Evolutionary conservation across 2,329 filamentous ascomycete species (phyloP), one percentile per base, ranked within the genome.

Genomic region (Phyllosticta paracitricarpa): DNA sequence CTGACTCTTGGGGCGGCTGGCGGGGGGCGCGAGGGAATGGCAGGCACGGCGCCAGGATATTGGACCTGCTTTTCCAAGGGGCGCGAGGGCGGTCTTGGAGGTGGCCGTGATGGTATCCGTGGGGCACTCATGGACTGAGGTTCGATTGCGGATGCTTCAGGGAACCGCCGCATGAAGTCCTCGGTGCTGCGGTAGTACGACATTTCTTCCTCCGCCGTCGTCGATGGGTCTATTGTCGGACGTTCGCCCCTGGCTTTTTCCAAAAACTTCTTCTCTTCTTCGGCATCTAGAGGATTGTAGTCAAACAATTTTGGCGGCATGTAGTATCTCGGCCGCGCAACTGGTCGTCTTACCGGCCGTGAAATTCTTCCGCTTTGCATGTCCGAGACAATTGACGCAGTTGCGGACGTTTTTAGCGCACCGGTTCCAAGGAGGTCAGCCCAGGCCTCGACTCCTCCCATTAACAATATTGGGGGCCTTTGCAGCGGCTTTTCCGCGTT

Each of bases 391-490:
- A 79, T 70, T 14, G 78, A 76, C 25, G 80, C 78, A 1, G 83
- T 86, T 25, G 79, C 77, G 2, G 83, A 84, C 24, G 79, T 80
- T 56, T 79, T 77, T 56, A 89, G 77, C 1, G 88, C 86, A 59
- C 85, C 81, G 12, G 79, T 76, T 2, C 94, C 93, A 68, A 96
- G 80, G n/a, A 94, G 75, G 68, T 94, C 87, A 19, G 85, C 77
- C 94, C 94, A 99, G 4, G 91, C 89, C 66, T 92, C 85, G 10
- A 99, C 73, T 0, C 94, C 94, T 19, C 94, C 94, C 58, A 83
- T 78, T 1, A 99, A 78, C 33, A 99, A 79, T 61, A 91, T 89
- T 0, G 93, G 92, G 2, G 83, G 81, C 26, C 85, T 81, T 62
- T 84, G 87, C 33, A 96, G 76, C 9, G 87, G 87, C 66, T 88